These are phyloP conservation scores for Fusarium verrucosum DNA, from an alignment of 2,329 filamentous ascomycete species.

Conservation along the genomic window DNA sequence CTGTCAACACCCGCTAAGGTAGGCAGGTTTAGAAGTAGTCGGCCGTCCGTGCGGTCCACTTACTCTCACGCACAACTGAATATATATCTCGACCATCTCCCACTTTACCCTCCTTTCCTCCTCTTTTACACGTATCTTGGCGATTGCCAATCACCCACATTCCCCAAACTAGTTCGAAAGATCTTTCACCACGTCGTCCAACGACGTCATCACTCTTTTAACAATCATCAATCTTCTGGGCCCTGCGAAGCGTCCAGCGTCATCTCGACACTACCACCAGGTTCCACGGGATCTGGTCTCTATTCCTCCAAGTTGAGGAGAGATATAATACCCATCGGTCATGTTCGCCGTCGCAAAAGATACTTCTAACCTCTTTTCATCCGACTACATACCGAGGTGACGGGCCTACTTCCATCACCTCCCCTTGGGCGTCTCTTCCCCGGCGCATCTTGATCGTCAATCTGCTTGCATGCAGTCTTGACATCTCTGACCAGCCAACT, in stretches of 20 bases:
- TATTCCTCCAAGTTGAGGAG: slow-evolving; percentile 48
- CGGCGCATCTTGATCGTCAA: slow-evolving; percentile 38
- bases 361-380: slow-evolving; percentile 64
- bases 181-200: slow-evolving; percentile 38
- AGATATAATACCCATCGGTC: slow-evolving; percentile 50
- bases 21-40: slow-evolving; percentile 40
- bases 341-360: slow-evolving; percentile 67
- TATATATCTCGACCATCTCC: slow-evolving; percentile 49
- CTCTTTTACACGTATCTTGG: slow-evolving; percentile 49
- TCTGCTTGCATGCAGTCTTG: slow-evolving; percentile 39
- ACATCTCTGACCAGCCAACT: slow-evolving; percentile 25
- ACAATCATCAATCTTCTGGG: slow-evolving; percentile 36
- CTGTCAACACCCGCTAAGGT: slow-evolving; percentile 29
- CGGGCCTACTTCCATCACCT: slow-evolving; percentile 58
- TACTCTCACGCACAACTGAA: slow-evolving; percentile 40
- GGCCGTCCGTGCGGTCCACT: slow-evolving; percentile 34
- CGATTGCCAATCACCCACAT: slow-evolving; percentile 51
- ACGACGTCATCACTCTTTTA: slow-evolving; percentile 45
- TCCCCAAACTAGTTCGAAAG: slow-evolving; percentile 26
- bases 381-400: slow-evolving; percentile 71
- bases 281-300: slow-evolving; percentile 46
- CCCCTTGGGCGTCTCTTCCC: slow-evolving; percentile 55
- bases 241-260: slow-evolving; percentile 44
- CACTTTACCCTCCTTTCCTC: slow-evolving; percentile 42
- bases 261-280: slow-evolving; percentile 43